These are phyloP conservation scores for Alternaria brassicicola DNA, from an alignment of 2,329 filamentous ascomycete species.

Conservation along the genomic window DNA sequence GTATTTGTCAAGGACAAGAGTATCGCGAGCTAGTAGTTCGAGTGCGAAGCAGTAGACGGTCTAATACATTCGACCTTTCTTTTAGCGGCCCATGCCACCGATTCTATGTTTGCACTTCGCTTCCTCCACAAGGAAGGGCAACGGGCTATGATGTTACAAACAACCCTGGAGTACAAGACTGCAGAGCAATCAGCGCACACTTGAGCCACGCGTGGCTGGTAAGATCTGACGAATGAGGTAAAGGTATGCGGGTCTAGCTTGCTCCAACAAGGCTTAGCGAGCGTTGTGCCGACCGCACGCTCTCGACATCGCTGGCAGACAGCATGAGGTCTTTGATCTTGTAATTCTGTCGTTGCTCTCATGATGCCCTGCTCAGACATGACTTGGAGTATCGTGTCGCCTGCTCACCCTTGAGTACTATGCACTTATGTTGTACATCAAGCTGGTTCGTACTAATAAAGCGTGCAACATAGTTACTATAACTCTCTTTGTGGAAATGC, in stretches of 20 bases:
- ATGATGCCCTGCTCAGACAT: neutral
- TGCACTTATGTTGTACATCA: neutral
- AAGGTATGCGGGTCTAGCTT: neutral
- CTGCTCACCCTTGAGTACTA: neutral
- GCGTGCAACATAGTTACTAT: neutral
- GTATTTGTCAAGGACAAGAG: neutral
- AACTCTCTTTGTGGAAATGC: neutral
- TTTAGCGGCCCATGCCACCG: neutral
- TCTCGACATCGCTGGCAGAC: neutral
- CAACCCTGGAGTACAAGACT: neutral
- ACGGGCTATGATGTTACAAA: neutral
- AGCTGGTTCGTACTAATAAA: neutral
- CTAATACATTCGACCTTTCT: neutral
- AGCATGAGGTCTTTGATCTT: neutral
- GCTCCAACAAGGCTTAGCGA: neutral
- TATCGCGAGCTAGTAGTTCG: neutral
- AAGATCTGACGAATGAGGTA: constrained; percentile 4
- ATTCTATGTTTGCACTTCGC: neutral
- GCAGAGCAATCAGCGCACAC: constrained; percentile 5
- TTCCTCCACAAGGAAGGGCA: neutral
- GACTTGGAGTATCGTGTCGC: neutral
- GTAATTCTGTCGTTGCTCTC: neutral
- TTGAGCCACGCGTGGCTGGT: constrained; percentile 3
- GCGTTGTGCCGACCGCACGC: neutral
- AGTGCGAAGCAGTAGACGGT: neutral